Conservation (phyloP, 768 basidiomycete genomes). For the Boletus speciosus region DNA sequence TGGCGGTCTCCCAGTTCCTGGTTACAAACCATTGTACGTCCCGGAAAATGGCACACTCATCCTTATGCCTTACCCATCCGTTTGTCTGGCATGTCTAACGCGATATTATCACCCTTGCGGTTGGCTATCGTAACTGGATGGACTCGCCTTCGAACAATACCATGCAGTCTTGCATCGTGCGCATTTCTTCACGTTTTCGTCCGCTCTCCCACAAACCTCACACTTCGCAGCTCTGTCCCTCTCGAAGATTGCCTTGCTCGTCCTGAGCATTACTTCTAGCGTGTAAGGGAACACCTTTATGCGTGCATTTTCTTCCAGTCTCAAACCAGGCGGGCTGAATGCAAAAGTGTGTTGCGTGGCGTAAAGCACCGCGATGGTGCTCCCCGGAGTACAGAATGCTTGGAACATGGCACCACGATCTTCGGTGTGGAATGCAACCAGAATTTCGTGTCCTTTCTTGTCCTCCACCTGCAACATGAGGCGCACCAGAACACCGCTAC, state of each 20-base stretch:
- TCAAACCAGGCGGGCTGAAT: conserved; percentile 29
- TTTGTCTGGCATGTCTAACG: conserved; percentile 22
- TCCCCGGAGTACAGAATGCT: conserved; percentile 22
- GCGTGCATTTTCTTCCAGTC: conserved; percentile 23
- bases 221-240: conserved; percentile 19
- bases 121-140: background rate
- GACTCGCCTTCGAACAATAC: conserved; percentile 31
- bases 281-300: conserved; percentile 28
- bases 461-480: conserved; percentile 30
- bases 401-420: conserved; percentile 27
- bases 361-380: conserved; percentile 31
- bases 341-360: conserved; percentile 29
- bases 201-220: conserved; percentile 20
- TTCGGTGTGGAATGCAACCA: conserved; percentile 31
- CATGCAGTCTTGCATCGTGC: conserved; percentile 27
- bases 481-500: conserved; percentile 24
- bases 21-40: conserved; percentile 31
- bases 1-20: conserved; percentile 26
- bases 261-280: conserved; percentile 24
- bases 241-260: conserved; percentile 22
- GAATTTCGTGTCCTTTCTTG: conserved; percentile 20
- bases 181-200: conserved; percentile 21
- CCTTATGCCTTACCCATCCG: conserved; percentile 23
- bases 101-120: conserved; percentile 2
- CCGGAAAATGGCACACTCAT: conserved; percentile 21